Evolutionary conservation across 2,329 filamentous ascomycete genomes (phyloP), one percentile per base, ranked within the genome.

Genomic region (Cladosporium halotolerans): DNA sequence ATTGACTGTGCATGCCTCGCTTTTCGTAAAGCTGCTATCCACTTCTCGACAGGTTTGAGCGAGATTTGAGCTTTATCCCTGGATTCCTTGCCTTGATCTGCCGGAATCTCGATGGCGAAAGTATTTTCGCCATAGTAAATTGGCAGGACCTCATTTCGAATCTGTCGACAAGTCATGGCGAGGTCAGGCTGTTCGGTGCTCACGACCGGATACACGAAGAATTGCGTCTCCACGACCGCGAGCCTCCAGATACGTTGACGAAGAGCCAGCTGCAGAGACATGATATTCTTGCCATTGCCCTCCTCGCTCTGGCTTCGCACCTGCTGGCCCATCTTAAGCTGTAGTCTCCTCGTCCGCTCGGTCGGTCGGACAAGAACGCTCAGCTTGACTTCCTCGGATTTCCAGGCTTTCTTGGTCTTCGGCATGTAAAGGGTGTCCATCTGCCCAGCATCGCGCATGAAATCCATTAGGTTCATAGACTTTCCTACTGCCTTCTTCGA

Each of bases 91-190:
- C 23, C 14, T 16, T 16, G 31, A 5, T 36, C 41, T 14, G 28
- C 18, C 14, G 47, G 42, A 10, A 62, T 19, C 18, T 58, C 55
- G 18, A 64, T 45, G 1, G 57, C 59, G 39, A 67, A 64, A 0
- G 47, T 57, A 18, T 62, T 64, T 49, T 60, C 57, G 9, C 52
- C 53, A 42, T 66, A 66, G 45, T 57, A 63, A 18, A 65, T 52
- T 4, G 57, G 57, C 45, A 65, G 41, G 3, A 62, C 61, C 11
- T 64, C 62, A 5, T 41, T 38, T 0, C 64, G 55, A n/a, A 65
- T 51, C 33, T 59, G 52, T 10, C 48, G 54, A 18, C 46, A 54
- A 2, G 58, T 58, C 58, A 63, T 61, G 1, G 59, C 58, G 9
- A 65, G 36, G 43, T 64, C 64, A 9, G 64, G 61, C 49, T 66